Percentiles rank a stretch among this genome's conserved stretches.
Conservation (phyloP, 306 rosid species). For the Cajanus cajan region DNA sequence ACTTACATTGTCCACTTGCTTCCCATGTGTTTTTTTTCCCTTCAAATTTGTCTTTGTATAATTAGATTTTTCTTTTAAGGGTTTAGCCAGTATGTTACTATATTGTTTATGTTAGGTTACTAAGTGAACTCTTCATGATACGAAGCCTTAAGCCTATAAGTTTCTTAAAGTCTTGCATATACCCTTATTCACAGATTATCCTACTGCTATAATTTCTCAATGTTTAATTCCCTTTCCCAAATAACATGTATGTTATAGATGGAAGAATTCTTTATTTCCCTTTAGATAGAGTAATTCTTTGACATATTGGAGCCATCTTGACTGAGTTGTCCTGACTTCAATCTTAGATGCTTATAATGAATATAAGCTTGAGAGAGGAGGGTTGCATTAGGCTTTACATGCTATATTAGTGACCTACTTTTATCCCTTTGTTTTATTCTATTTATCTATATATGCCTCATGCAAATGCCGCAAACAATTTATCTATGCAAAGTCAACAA, state of each 20-base stretch:
- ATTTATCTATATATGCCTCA: too few species aligned
- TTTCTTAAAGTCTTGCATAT: neutral
- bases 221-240: neutral
- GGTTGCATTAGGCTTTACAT: neutral
- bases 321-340: neutral
- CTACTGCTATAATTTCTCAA: neutral
- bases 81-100: neutral
- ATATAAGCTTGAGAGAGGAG: neutral
- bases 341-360: neutral
- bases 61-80: neutral
- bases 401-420: too few species aligned
- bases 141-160: neutral
- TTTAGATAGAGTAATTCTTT: neutral
- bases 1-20: neutral
- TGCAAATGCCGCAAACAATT: too few species aligned
- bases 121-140: neutral
- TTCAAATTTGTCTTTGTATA: neutral
- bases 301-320: neutral
- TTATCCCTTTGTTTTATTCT: too few species aligned
- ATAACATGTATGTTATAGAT: neutral
- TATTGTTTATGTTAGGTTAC: neutral
- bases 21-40: neutral
- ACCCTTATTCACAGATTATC: neutral
- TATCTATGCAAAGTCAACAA: neutral
- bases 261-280: neutral